phyloP scores from a whole-genome alignment of 2,329 filamentous ascomycete genomes.

The Pseudopyricularia javanii region DNA sequence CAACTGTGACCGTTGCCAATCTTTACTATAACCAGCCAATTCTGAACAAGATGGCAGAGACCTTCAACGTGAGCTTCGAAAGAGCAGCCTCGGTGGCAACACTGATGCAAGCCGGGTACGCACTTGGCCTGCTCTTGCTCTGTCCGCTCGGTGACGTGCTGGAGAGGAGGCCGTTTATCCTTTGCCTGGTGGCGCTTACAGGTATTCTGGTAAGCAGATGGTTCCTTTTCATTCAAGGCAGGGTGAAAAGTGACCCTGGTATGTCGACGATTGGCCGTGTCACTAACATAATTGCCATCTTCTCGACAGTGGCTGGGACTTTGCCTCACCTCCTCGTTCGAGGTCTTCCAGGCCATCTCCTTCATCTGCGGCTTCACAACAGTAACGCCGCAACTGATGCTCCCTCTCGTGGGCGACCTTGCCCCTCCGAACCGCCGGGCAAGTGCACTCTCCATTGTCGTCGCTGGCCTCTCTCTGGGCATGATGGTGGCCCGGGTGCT shows the following conservation, averaged over 20 bases:
- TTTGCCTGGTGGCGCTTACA: conserved; percentile 55
- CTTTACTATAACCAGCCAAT: conserved; percentile 71
- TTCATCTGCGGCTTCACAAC: conserved; percentile 68
- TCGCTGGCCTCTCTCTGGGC: conserved; percentile 63
- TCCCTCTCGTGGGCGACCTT: conserved; percentile 68
- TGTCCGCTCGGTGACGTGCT: conserved; percentile 66
- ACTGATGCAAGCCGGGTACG: conserved; percentile 69
- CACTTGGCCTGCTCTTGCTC: conserved; percentile 58
- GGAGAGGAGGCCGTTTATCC: conserved; percentile 55
- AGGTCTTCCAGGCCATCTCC: conserved; percentile 54
- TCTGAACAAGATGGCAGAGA: conserved; percentile 58
- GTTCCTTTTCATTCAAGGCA: too few relatives aligned
- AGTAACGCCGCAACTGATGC: conserved; percentile 69
- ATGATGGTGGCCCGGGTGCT: conserved; percentile 66
- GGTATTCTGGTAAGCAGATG: conserved; percentile 54
- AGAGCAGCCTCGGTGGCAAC: conserved; percentile 57
- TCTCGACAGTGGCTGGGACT: conserved; percentile 49
- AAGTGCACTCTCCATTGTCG: conserved; percentile 59
- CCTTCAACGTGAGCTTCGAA: conserved; percentile 61
- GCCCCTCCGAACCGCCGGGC: conserved; percentile 58
- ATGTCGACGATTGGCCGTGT: too few relatives aligned
- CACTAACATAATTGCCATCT: neutral
- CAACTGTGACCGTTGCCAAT: conserved; percentile 63
- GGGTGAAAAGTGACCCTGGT: too few relatives aligned
- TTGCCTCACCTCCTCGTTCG: conserved; percentile 54